Percentiles rank a stretch among this genome's conserved stretches.
Evolutionary conservation across 2,329 filamentous ascomycete species (phyloP).

Genomic region (Emericellopsis atlantica): DNA sequence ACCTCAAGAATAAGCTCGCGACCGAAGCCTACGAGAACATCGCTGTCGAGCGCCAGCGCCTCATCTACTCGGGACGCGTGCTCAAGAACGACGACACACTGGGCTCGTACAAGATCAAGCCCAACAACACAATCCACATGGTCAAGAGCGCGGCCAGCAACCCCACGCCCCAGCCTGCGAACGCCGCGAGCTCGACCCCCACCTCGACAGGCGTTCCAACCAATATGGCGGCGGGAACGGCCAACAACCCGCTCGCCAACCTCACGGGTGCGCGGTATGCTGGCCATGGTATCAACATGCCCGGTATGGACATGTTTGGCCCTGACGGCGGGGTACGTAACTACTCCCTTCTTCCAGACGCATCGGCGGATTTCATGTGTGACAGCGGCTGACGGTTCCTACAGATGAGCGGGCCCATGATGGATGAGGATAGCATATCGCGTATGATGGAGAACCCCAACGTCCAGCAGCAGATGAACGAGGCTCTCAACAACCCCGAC

Average conservation of each 20-base stretch:
- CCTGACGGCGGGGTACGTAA: conserved; percentile 80
- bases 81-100: conserved; percentile 90
- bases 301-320: conserved; percentile 79
- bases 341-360: background rate
- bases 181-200: conserved; percentile 26
- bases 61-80: conserved; percentile 95
- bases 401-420: conserved; percentile 73
- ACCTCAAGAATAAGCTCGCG: conserved; percentile 83
- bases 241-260: conserved; percentile 81
- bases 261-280: conserved; percentile 90
- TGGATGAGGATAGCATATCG: conserved; percentile 68
- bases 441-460: conserved; percentile 82
- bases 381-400: conserved; percentile 6
- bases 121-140: conserved; percentile 88
- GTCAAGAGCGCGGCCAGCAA: conserved; percentile 96
- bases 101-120: conserved; percentile 83
- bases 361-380: background rate
- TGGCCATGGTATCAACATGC: conserved; percentile 71
- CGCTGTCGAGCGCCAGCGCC: conserved; percentile 74
- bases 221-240: conserved; percentile 72
- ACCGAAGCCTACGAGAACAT: conserved; percentile 74
- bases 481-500: conserved; percentile 88
- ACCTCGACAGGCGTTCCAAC: conserved; percentile 40
- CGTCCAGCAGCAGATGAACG: conserved; percentile 78
- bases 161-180: conserved; percentile 26